Conservation (phyloP, 768 basidiomycete species). For the Phaeolepiota aurea region DNA sequence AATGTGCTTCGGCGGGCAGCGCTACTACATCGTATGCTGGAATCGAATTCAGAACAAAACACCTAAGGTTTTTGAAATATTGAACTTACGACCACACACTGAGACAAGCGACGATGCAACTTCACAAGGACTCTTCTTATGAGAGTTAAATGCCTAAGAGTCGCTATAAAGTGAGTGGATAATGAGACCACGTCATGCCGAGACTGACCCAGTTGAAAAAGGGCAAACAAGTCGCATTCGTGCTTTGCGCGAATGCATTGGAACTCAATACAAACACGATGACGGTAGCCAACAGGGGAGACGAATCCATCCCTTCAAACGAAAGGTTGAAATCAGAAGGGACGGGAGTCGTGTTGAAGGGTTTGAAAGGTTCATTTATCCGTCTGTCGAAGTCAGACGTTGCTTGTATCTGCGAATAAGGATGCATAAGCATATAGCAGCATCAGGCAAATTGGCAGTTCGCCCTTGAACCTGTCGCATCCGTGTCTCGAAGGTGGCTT, state of each 20-base stretch:
- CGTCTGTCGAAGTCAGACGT: too few relatives aligned
- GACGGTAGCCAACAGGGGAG: constrained; percentile 13
- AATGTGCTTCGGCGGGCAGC: constrained; percentile 21
- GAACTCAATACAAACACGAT: constrained; percentile 8
- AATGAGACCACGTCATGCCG: background rate
- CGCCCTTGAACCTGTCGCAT: constrained; percentile 14
- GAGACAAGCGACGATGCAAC: constrained; percentile 34
- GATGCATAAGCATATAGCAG: background rate
- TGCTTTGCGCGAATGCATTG: constrained; percentile 21
- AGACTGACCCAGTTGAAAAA: constrained; percentile 31
- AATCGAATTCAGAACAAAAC: background rate
- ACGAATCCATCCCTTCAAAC: constrained; percentile 14
- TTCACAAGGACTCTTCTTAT: constrained; percentile 36
- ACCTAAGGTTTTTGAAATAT: background rate
- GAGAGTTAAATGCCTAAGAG: constrained; percentile 35
- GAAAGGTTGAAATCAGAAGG: too few relatives aligned
- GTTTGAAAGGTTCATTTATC: too few relatives aligned
- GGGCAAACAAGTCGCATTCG: constrained; percentile 29
- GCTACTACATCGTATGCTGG: constrained; percentile 24
- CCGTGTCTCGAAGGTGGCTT: constrained; percentile 12
- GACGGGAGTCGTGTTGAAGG: background rate
- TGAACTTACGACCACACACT: constrained; percentile 34
- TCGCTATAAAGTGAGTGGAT: background rate
- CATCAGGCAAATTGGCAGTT: constrained; percentile 18
- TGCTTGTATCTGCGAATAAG: constrained; percentile 6